A percentile compares a stretch with the other conserved stretches of the same genome.
Evolutionary conservation across 768 basidiomycete species (phyloP).

Genomic region (Filobasidium wieringae): DNA sequence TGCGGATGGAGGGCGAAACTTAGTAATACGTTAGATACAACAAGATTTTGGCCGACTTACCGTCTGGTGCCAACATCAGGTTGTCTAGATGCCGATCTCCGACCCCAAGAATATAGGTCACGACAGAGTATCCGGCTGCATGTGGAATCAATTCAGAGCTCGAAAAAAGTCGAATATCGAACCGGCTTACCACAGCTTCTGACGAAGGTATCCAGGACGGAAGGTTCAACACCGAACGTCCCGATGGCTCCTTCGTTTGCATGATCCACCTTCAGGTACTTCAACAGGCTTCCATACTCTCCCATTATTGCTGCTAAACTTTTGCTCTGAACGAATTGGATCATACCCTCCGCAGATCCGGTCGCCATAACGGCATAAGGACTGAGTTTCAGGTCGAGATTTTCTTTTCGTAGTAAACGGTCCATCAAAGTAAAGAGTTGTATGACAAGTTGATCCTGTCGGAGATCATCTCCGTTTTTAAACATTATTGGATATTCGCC

Average conservation of each 20-base stretch:
- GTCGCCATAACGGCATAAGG: slow-evolving; percentile 80
- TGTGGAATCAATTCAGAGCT: slow-evolving; percentile 2
- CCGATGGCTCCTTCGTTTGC: slow-evolving; percentile 92
- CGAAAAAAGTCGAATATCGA: slow-evolving; percentile 16
- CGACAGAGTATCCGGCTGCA: slow-evolving; percentile 93
- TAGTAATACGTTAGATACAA: not conserved
- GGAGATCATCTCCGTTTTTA: slow-evolving; percentile 97
- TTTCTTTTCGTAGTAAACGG: slow-evolving; percentile 79
- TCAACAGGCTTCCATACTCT: slow-evolving; percentile 58
- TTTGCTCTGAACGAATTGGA: slow-evolving; percentile 88
- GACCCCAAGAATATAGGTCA: slow-evolving; percentile 90
- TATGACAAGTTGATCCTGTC: slow-evolving; percentile 95
- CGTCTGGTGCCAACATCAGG: slow-evolving; percentile 80
- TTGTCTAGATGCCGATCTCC: slow-evolving; percentile 97
- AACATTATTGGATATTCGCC: slow-evolving; percentile 74
- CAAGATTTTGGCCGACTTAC: slow-evolving; percentile 36
- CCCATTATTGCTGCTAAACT: slow-evolving; percentile 88
- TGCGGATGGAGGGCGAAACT: slow-evolving; percentile 23
- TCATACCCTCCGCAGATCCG: slow-evolving; percentile 84
- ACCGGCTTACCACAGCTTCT: slow-evolving; percentile 75
- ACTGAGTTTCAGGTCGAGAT: slow-evolving; percentile 78
- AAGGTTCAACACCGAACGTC: slow-evolving; percentile 86
- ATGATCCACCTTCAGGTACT: slow-evolving; percentile 71
- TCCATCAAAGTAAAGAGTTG: slow-evolving; percentile 99
- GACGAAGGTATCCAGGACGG: slow-evolving; percentile 90